Base-by-base conservation (phyloP, 805 yeast species). In the Teunomyces stri region DNA sequence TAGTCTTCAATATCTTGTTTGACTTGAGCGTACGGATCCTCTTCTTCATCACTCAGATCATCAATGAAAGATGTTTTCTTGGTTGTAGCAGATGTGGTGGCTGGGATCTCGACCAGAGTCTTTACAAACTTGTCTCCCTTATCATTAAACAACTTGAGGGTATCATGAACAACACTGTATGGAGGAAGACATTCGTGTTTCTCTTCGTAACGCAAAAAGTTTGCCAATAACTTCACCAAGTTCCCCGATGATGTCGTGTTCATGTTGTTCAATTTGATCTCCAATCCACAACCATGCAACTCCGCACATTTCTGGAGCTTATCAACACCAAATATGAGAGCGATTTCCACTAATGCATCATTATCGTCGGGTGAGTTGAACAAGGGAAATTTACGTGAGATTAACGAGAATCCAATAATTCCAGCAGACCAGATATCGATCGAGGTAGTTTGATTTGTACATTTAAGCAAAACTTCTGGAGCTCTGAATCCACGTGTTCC, bases 401-500 rank as follows among this genome's bases (percentile, higher is more conserved):
- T 62, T 51, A 92, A 72, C 28, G 96, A 86, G 55, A 92, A 70
- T 28, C 92, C 76, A 51, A 91, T 87, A 10, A 90, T 89, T 2
- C 97, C 97, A 0, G 89, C 95, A 0, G 96, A 85, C 97, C 97
- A 90, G 6, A 89, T 79, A 64, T 90, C 97, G 38, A 90, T 81
- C 62, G 85, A 86, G 5, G 87, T 80, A 3, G 86, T 76, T 68
- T 90, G 97, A 49, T 87, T 82, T 1, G 87, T 79, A 65, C 97
- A 90, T 62, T 89, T 89, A 66, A 89, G 77, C 46, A 91, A 69
- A 3, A 90, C 97, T 62, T 90, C 97, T 0, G 97, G 97, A 0
- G 97, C 96, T 55, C 97, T 75, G 60, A 90, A 90, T 0, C 97
- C 97, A 56, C 97, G 76, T 1, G 97, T 90, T 6, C 97, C 97